Conservation (phyloP, 208 protist species). For the Acanthamoeba pearcei region DNA sequence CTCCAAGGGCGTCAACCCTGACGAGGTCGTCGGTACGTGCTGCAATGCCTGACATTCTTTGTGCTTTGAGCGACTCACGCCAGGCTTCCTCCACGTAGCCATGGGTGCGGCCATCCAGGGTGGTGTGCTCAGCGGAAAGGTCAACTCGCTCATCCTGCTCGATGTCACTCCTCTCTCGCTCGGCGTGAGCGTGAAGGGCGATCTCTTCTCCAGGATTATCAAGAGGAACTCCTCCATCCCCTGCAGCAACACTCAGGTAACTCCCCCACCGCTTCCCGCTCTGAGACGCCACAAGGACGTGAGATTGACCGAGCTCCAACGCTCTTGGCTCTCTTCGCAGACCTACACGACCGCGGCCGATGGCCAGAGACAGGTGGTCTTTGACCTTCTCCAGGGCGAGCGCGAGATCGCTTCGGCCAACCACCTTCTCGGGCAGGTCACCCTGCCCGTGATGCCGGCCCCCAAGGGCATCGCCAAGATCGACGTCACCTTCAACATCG, state of each 20-base stretch:
- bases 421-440: conserved; percentile 84
- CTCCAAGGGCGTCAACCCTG: conserved; percentile 99
- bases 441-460: conserved; percentile 82
- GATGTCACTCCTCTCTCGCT: conserved; percentile 88
- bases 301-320: not conserved
- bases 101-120: conserved; percentile 86
- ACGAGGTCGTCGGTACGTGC: conserved; percentile 97
- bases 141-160: conserved; percentile 78
- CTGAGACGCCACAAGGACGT: not conserved
- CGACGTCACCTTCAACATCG: conserved; percentile 87
- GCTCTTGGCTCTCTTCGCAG: conserved; percentile 11
- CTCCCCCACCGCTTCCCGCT: not conserved
- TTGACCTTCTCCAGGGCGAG: conserved; percentile 84
- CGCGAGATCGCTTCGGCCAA: conserved; percentile 80
- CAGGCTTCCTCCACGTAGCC: not conserved
- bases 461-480: conserved; percentile 83
- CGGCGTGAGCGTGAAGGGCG: conserved; percentile 84
- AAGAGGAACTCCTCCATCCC: conserved; percentile 86
- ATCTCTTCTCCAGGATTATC: conserved; percentile 83
- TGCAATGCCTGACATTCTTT: too few relatives aligned
- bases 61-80: too few relatives aligned
- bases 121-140: conserved; percentile 55
- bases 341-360: conserved; percentile 74
- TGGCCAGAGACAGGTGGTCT: conserved; percentile 77
- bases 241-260: conserved; percentile 75